Conservation (phyloP, 2,329 filamentous ascomycete species). For the Nectriaceae sp. region DNA sequence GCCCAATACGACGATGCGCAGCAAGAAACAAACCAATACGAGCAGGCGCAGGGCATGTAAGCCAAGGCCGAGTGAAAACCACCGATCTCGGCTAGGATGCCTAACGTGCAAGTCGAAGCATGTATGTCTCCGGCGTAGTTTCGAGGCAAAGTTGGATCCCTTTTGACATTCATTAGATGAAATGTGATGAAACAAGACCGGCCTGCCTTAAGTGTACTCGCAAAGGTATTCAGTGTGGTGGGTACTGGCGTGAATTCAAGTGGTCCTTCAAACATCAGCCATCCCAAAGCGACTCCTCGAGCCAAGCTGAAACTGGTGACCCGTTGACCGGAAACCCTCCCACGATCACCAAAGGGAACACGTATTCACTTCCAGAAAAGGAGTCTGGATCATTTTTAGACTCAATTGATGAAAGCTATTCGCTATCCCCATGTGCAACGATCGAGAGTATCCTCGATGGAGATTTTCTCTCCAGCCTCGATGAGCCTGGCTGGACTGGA, state of each 20-base stretch:
- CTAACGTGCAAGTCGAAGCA: slow-evolving; percentile 19
- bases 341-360: background rate
- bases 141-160: no score
- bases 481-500: background rate
- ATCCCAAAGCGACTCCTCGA: slow-evolving; percentile 12
- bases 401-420: background rate
- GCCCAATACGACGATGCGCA: background rate
- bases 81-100: slow-evolving; percentile 13
- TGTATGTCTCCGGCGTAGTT: slow-evolving; percentile 6
- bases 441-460: background rate
- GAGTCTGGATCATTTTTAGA: background rate
- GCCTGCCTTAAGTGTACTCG: slow-evolving; percentile 21
- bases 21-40: background rate
- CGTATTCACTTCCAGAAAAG: background rate
- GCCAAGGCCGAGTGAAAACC: background rate
- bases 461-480: background rate
- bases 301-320: background rate
- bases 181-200: slow-evolving; percentile 28
- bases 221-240: slow-evolving; percentile 23
- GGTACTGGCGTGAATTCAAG: slow-evolving; percentile 26
- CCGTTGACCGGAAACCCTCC: background rate
- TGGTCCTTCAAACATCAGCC: slow-evolving; percentile 46
- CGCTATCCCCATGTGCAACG: background rate
- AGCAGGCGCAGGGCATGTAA: background rate
- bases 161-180: slow-evolving; percentile 14